Base-by-base conservation (phyloP, 805 yeast species). In the Yarrowia keelungensis region DNA sequence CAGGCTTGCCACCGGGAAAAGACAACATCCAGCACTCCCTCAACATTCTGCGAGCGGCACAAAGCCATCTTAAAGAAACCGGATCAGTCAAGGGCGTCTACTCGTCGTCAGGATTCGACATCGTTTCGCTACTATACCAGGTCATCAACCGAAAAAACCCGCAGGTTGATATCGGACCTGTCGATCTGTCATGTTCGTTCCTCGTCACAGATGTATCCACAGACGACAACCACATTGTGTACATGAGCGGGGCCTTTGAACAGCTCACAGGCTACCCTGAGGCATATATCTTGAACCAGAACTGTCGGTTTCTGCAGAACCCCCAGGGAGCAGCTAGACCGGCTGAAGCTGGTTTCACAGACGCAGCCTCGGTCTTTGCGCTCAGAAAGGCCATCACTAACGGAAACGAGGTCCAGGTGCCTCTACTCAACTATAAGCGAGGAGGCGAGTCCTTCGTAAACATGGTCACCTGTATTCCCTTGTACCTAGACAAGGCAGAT, bases 71-170 rank as follows among this genome's bases (percentile, higher is more conserved):
- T 35, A 58, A 58, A 15, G 39, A 47, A 10, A 61, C 53, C 11
- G 67, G 67, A n/a, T 26, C 46, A 11, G 53, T 62, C 38, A 38
- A 38, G 38, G 67, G 67, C 7, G 56, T 62, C 38, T 62, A 62
- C 46, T 62, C 67, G 36, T 46, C 56, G 9, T 62, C 67, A 14
- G 67, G 67, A 12, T 62, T 62, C 39, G 67, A 62, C 12, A 62
- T 62, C 14, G 46, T 62, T 14, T 62, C 67, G 2, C 38, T 62
- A 15, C 22, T 62, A 15, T 62, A 62, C 56, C 53, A 62, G 26
- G 67, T 62, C 9, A 41, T 62, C 56, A 62, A 62, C 56, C 67
- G 67, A 47, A 46, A 62, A 14, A 62, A 62, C 56, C 67, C 67
- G 3, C 45, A 62, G 36, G 56, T 62, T 8, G 67, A 62, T 10